Evolutionary conservation across 495 filamentous ascomycete species (phyloP).

Genomic region (Pseudevernia furfuracea): DNA sequence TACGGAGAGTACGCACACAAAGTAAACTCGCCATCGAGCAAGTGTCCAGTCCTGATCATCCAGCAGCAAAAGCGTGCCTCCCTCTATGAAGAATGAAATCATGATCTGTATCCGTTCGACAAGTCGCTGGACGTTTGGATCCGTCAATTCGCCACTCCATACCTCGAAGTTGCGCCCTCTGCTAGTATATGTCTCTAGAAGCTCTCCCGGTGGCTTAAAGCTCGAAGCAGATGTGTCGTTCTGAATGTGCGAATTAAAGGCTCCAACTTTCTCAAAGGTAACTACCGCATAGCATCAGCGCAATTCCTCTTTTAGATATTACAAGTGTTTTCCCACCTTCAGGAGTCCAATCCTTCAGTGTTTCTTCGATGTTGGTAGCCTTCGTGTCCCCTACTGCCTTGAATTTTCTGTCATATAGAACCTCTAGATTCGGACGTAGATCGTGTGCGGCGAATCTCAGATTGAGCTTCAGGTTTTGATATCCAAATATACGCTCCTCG

Average conservation of each 20-base stretch:
- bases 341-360: constrained; percentile 60
- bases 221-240: constrained; percentile 43
- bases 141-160: constrained; percentile 50
- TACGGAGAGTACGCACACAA: constrained; percentile 46
- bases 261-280: constrained; percentile 51
- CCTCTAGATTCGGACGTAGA: constrained; percentile 63
- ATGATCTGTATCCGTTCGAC: constrained; percentile 74
- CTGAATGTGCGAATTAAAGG: constrained; percentile 53
- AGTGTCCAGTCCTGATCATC: constrained; percentile 67
- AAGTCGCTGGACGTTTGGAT: constrained; percentile 53
- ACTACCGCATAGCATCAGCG: constrained; percentile 35
- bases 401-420: constrained; percentile 69
- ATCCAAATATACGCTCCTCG: constrained; percentile 83
- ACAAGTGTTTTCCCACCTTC: constrained; percentile 43
- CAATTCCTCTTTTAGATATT: not conserved
- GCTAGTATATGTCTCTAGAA: constrained; percentile 44
- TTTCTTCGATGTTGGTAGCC: constrained; percentile 57
- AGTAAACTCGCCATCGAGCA: constrained; percentile 81
- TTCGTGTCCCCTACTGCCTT: constrained; percentile 60
- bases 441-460: constrained; percentile 75
- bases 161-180: constrained; percentile 50
- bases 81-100: constrained; percentile 86
- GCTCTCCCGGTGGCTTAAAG: constrained; percentile 55
- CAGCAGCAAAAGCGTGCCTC: constrained; percentile 61
- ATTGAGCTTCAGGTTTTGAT: constrained; percentile 67